Conservation (phyloP, 495 filamentous ascomycete species). For the Collariella sp. region DNA sequence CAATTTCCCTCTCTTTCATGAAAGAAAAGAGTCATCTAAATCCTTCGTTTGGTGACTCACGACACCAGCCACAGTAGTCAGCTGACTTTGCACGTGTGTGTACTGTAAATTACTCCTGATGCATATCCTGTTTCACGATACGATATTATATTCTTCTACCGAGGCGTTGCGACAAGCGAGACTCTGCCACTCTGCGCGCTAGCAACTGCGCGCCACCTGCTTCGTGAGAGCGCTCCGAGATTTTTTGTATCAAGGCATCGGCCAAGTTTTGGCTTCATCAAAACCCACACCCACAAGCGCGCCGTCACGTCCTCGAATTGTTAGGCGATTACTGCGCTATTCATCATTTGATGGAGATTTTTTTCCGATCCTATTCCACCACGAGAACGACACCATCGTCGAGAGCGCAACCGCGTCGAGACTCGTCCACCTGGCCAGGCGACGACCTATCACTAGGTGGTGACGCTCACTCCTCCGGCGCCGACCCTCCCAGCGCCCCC, state of each 20-base stretch:
- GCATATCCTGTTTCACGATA: background rate
- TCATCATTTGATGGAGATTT: constrained; percentile 5
- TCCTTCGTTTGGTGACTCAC: background rate
- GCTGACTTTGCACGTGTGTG: background rate
- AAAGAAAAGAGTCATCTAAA: background rate
- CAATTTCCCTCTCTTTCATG: background rate
- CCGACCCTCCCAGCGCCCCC: constrained; percentile 66
- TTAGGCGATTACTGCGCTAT: constrained; percentile 7
- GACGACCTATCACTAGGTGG: background rate
- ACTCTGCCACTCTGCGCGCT: constrained; percentile 10
- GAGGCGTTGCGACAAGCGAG: background rate
- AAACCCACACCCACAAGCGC: constrained; percentile 6
- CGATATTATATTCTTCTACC: background rate
- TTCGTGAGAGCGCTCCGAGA: constrained; percentile 19
- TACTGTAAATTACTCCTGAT: background rate
- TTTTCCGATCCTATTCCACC: background rate
- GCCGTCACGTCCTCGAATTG: constrained; percentile 15
- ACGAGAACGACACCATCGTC: background rate
- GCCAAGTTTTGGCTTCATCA: constrained; percentile 23
- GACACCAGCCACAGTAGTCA: background rate
- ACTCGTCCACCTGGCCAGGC: background rate
- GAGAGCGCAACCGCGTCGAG: constrained; percentile 1
- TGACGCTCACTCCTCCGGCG: constrained; percentile 40
- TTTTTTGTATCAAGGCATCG: constrained; percentile 20
- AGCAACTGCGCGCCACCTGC: constrained; percentile 16